Percentiles rank a stretch among this genome's conserved stretches.
Evolutionary conservation across 2,329 filamentous ascomycete genomes (phyloP).

Genomic region (Cephalotrichum gorgonifer): DNA sequence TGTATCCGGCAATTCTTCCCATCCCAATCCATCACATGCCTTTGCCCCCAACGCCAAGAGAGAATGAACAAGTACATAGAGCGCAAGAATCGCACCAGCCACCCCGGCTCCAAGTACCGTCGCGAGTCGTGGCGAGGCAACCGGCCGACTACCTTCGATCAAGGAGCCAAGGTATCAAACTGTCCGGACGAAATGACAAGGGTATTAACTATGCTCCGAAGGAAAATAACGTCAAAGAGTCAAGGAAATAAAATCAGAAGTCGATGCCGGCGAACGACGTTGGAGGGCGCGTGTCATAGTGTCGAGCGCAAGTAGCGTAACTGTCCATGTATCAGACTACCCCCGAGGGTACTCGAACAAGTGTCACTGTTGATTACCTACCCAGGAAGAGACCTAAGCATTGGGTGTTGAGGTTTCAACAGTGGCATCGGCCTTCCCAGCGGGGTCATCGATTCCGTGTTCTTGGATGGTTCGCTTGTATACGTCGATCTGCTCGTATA

Average conservation of each 20-base stretch:
- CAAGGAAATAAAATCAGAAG: not conserved
- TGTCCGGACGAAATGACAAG: not conserved
- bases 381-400: not conserved
- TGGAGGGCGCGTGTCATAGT: not conserved
- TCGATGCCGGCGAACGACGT: not conserved
- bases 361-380: not conserved
- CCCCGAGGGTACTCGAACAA: not conserved
- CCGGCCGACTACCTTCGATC: not conserved
- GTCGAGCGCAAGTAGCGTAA: not conserved
- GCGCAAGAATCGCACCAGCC: not conserved
- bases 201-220: conserved; percentile 1
- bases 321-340: not conserved
- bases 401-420: not conserved
- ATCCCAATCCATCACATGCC: too few species aligned
- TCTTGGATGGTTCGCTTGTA: conserved; percentile 64
- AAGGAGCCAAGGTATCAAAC: not conserved
- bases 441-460: conserved; percentile 36
- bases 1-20: not conserved
- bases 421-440: conserved; percentile 5
- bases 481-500: conserved; percentile 66
- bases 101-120: not conserved
- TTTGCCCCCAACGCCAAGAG: not conserved
- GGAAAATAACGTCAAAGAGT: conserved; percentile 1
- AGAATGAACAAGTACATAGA: not conserved
- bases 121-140: too few species aligned